Base-by-base conservation (phyloP, 2,329 filamentous ascomycete genomes). In the Cercospora sesami region DNA sequence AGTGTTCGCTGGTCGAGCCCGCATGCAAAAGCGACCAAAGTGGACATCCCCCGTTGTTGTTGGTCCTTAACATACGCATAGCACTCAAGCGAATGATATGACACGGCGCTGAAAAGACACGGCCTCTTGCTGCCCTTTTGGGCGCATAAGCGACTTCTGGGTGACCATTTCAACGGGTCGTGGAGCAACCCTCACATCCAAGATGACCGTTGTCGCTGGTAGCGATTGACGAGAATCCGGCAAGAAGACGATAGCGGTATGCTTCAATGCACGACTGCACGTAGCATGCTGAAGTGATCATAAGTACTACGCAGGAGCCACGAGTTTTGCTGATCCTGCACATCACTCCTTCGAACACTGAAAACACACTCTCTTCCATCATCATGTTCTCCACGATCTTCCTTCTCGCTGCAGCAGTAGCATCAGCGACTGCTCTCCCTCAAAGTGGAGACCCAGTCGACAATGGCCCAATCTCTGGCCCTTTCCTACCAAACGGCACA, bases 371-470 rank as follows among this genome's bases (percentile, higher is more conserved):
- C 30, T 7, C 9, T 31, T 31, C 9, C 8, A 31, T 9, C 30
- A 31, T 9, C 8, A 31, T 31, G 51, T 30, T 55, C 5, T 55
- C 14, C 7, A 31, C 7, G 14, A 28, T 57, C 14, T 18, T 26
- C 26, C 2, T 28, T n/a, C 16, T 57, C 16, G 53, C 28, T 18
- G 26, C 53, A 9, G 53, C 53, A 30, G 23, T 12, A 31, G 53
- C 53, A 30, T 28, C 28, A 9, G 53, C 39, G 4, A 12, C 57
- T 10, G 66, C 66, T 2, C 31, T 65, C 6, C 62, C 66, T 16
- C 62, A 68, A 42, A 53, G 30, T n/a, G 62, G 55, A 23, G 66
- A 68, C 45, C 57, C 66, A 31, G 62, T 68, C 53, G 66, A 68
- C 45, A 58, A 62, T 33, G 66, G 66, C 5, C 66, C 66, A 7